Base-by-base conservation (phyloP, 2,329 filamentous ascomycete genomes). In the Colletotrichum sp. region DNA sequence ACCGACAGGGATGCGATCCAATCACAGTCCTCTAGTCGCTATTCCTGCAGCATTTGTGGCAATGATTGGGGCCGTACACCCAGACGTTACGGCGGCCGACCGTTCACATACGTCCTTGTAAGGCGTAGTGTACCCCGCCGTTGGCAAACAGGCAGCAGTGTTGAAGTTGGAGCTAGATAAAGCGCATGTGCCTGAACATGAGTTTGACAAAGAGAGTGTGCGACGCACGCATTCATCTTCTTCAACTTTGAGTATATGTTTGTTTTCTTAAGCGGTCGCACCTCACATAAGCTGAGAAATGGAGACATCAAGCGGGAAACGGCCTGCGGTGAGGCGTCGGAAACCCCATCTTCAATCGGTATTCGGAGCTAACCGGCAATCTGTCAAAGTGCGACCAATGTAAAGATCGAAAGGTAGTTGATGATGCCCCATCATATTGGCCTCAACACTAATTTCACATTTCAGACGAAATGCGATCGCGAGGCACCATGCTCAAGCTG, bases 401-500 rank as follows among this genome's bases (percentile, higher is more conserved):
- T 16, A 61, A 60, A 15, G 52, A 69, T 13, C 30, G 67, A 74
- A 82, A 82, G 77, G 81, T 81, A 76, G 16, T 48, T 48, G 3
- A 48, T 48, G 18, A n/a, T 1, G 38, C 38, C 38, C 18, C 38
- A n/a, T n/a, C 0, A 0, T n/a, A 5, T 1, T 43, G 38, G 18
- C 38, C 1, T 43, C 9, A 1, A n/a, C 9, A 43, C 38, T 43
- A 9, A 43, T n/a, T 2, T 1, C 21, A 57, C 24, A 8, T 1
- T 1, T 13, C 57, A 83, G 81, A 83, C 82, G 2, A 82, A 80
- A 78, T 83, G 81, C 67, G 79, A 83, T 61, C 77, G 81, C 55
- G 75, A 72, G 10, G 73, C 79, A 6, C 81, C 82, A 72, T 83
- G 82, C 65, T 78, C 82, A 6, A 82, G 81, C 70, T 83, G 81